A percentile compares a stretch with the other conserved stretches of the same genome.
phyloP scores from a whole-genome alignment of 108 stramenopile genomes.

The Cyclotella choctawhatcheeana region DNA sequence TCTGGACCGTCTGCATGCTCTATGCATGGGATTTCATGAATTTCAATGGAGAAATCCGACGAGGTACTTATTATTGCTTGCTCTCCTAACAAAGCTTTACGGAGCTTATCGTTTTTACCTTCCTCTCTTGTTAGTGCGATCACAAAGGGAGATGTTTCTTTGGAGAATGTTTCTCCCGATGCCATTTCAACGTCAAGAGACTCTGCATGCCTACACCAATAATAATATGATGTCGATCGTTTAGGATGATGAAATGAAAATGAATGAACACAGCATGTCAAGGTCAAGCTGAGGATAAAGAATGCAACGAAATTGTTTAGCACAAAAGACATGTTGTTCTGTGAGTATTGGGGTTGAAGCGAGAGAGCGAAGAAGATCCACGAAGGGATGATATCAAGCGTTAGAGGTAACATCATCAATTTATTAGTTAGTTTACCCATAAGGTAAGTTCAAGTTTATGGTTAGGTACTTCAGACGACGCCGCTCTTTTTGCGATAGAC shows the following conservation, averaged over 20 bases:
- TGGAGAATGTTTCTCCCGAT: not conserved
- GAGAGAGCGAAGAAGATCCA: too few relatives aligned
- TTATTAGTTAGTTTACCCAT: too few relatives aligned
- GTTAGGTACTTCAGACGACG: too few relatives aligned
- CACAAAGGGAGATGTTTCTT: slow-evolving; percentile 28
- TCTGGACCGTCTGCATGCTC: slow-evolving; percentile 84
- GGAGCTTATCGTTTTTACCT: slow-evolving; percentile 81
- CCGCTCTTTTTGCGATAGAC: too few relatives aligned
- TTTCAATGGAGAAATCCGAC: slow-evolving; percentile 27
- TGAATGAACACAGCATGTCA: not conserved
- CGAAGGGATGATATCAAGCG: too few relatives aligned
- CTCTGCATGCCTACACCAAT: not conserved
- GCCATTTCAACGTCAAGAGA: not conserved
- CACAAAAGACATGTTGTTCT: too few relatives aligned
- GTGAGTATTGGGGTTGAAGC: too few relatives aligned
- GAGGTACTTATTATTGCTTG: slow-evolving; percentile 18
- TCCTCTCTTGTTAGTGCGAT: slow-evolving; percentile 85
- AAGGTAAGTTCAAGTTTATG: too few relatives aligned
- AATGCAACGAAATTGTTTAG: too few relatives aligned
- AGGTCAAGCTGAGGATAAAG: too few relatives aligned
- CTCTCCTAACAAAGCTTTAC: slow-evolving; percentile 47
- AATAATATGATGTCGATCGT: not conserved
- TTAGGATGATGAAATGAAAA: not conserved
- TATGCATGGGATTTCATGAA: slow-evolving; percentile 85
- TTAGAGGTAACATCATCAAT: too few relatives aligned